Conservation (phyloP, 768 basidiomycete species). For the Fibroporia radiculosa region DNA sequence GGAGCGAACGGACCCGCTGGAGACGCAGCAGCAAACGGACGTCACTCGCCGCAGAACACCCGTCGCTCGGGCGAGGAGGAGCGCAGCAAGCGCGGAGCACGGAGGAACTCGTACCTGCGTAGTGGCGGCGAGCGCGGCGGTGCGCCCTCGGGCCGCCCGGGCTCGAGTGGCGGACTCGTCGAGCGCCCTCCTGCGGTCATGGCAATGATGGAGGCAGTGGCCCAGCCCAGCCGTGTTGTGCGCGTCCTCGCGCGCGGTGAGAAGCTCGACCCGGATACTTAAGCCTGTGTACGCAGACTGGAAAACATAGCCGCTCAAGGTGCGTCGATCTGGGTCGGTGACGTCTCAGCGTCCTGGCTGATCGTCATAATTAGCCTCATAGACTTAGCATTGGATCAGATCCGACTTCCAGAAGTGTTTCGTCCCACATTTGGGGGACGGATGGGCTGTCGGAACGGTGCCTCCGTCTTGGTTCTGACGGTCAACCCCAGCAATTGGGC, state of each 20-base stretch:
- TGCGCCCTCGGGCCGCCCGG: constrained; percentile 9
- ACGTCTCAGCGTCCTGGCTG: too few relatives aligned
- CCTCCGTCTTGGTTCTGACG: too few relatives aligned
- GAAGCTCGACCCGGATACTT: constrained; percentile 53
- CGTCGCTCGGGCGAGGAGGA: constrained; percentile 24
- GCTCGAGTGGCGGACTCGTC: constrained; percentile 38
- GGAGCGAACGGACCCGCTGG: background rate
- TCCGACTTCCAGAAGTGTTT: too few relatives aligned
- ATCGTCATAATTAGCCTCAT: too few relatives aligned
- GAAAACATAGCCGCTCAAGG: background rate
- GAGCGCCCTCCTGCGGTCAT: constrained; percentile 72
- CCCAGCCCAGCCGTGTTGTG: constrained; percentile 68
- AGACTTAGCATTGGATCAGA: too few relatives aligned
- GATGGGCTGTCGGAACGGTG: too few relatives aligned
- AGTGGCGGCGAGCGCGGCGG: constrained; percentile 9
- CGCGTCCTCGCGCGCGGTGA: constrained; percentile 79
- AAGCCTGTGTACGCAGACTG: too few relatives aligned
- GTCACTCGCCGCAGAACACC: constrained; percentile 16
- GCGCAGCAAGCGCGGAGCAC: constrained; percentile 17
- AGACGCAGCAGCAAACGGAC: constrained; percentile 4
- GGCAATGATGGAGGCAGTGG: constrained; percentile 75
- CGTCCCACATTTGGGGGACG: too few relatives aligned
- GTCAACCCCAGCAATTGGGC: too few relatives aligned
- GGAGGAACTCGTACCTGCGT: constrained; percentile 16
- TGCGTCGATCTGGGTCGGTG: background rate